Conservation (phyloP, 805 yeast genomes). For the Candida khao-thaluensis region DNA sequence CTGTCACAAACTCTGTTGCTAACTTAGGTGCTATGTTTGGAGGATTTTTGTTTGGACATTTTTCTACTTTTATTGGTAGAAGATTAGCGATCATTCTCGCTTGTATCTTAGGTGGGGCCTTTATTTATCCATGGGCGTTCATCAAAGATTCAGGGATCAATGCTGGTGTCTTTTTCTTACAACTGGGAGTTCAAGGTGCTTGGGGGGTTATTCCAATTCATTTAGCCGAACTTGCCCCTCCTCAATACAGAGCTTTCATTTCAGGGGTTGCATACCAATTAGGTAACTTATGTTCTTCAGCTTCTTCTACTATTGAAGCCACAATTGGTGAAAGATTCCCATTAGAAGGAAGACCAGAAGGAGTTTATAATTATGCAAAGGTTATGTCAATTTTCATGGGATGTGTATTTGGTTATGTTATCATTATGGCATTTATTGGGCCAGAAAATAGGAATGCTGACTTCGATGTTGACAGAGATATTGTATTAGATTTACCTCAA, state of each 20-base stretch:
- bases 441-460: constrained; percentile 50
- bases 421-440: constrained; percentile 53
- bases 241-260: constrained; percentile 60
- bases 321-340: constrained; percentile 57
- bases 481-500: constrained; percentile 9
- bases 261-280: constrained; percentile 65
- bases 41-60: constrained; percentile 45
- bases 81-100: constrained; percentile 34
- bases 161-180: constrained; percentile 62
- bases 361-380: constrained; percentile 49
- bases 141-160: constrained; percentile 40
- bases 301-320: constrained; percentile 67
- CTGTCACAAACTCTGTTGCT: constrained; percentile 42
- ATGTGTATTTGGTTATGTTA: constrained; percentile 54
- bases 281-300: constrained; percentile 67
- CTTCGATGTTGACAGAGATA: constrained; percentile 21
- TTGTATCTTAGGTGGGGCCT: constrained; percentile 36
- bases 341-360: constrained; percentile 22
- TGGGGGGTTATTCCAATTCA: constrained; percentile 70
- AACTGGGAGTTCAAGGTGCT: constrained; percentile 65
- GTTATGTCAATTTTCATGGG: constrained; percentile 70
- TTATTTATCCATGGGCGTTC: constrained; percentile 42
- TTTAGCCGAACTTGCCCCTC: constrained; percentile 60
- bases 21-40: constrained; percentile 43
- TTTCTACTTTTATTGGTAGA: constrained; percentile 37